Evolutionary conservation across 2,329 filamentous ascomycete genomes (phyloP).

Genomic region (Dactylellina parvicollis): DNA sequence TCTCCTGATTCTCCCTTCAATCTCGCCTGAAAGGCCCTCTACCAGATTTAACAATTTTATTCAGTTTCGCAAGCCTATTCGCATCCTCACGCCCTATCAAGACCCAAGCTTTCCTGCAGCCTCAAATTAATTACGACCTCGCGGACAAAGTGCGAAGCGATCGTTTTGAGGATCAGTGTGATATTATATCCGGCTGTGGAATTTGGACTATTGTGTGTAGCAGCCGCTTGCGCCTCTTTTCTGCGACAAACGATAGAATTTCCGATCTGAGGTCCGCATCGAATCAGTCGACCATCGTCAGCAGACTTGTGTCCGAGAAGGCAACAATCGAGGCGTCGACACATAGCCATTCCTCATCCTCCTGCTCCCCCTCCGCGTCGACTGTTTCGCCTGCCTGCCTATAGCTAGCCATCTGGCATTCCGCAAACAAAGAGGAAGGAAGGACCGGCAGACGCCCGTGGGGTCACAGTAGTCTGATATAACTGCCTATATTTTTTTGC

Average conservation of each 20-base stretch:
- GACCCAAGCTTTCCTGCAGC: background rate
- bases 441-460: slow-evolving; percentile 2
- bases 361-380: background rate
- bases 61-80: slow-evolving; percentile 27
- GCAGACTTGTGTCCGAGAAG: slow-evolving; percentile 24
- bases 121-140: slow-evolving; percentile 12
- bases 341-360: slow-evolving; percentile 1
- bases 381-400: slow-evolving; percentile 20
- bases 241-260: slow-evolving; percentile 5
- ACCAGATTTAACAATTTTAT: slow-evolving; percentile 40
- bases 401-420: slow-evolving; percentile 8
- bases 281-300: slow-evolving; percentile 45
- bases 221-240: slow-evolving; percentile 22
- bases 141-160: slow-evolving; percentile 44
- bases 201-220: slow-evolving; percentile 10
- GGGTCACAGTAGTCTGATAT: slow-evolving; percentile 49
- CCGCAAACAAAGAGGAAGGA: slow-evolving; percentile 29
- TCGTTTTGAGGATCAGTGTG: slow-evolving; percentile 3
- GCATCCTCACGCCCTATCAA: slow-evolving; percentile 26
- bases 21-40: slow-evolving; percentile 45
- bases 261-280: slow-evolving; percentile 25
- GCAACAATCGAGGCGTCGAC: slow-evolving; percentile 24
- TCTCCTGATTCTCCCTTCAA: slow-evolving; percentile 42
- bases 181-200: slow-evolving; percentile 34
- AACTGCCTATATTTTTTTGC: slow-evolving; percentile 35